phyloP scores from a whole-genome alignment of 2,329 filamentous ascomycete species.

The Fusarium pininemorale region DNA sequence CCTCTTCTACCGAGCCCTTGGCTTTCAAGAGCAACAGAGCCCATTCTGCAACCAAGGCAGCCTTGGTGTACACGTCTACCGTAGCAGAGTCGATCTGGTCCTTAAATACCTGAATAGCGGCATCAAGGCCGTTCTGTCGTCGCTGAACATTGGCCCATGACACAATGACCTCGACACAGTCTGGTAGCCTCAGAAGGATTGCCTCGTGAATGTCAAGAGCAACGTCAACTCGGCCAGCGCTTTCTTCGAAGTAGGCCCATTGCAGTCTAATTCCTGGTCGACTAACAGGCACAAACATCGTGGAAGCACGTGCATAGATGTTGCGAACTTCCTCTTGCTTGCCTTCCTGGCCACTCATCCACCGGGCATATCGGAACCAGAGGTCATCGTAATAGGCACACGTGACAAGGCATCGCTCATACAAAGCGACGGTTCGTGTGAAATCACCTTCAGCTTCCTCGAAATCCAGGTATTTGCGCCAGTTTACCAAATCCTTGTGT shows the following conservation, averaged over 20 bases:
- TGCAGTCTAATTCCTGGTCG: conserved; percentile 85
- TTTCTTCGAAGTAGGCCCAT: conserved; percentile 95
- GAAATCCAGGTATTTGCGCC: conserved; percentile 96
- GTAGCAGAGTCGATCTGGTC: conserved; percentile 78
- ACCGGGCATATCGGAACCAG: conserved; percentile 95
- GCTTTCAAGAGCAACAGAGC: conserved; percentile 87
- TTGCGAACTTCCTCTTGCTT: conserved; percentile 92
- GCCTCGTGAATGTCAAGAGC: conserved; percentile 86
- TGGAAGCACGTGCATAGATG: conserved; percentile 89
- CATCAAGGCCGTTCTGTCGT: conserved; percentile 83
- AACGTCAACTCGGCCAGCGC: conserved; percentile 76
- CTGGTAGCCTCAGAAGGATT: conserved; percentile 78
- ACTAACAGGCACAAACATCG: conserved; percentile 86
- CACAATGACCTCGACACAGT: conserved; percentile 86
- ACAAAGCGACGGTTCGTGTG: conserved; percentile 79
- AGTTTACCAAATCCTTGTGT: conserved; percentile 83
- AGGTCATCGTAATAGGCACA: conserved; percentile 97
- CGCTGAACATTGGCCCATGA: conserved; percentile 88
- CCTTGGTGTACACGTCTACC: conserved; percentile 82
- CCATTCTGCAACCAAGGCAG: conserved; percentile 88
- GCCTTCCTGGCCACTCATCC: conserved; percentile 83
- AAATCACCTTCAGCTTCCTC: conserved; percentile 88
- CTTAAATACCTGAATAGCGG: conserved; percentile 85
- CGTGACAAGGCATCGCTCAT: conserved; percentile 92
- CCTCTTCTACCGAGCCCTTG: conserved; percentile 82